A percentile compares a stretch with the other conserved stretches of the same genome.
phyloP scores from a whole-genome alignment of 148 eudicot genomes.

The Chenopodium formosanum region DNA sequence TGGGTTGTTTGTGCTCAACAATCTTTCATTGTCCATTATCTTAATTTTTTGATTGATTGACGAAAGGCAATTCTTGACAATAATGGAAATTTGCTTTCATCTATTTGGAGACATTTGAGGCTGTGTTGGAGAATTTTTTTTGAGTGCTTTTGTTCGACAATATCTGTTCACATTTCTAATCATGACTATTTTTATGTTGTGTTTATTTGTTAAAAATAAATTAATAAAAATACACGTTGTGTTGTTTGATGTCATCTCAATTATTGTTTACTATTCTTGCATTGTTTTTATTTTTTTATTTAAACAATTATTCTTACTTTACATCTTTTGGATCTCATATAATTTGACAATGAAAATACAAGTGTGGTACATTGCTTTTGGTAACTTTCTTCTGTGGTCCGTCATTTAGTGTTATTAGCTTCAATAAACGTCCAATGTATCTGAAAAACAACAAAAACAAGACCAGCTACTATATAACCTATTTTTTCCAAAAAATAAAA shows the following conservation, averaged over 20 bases:
- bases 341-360: too few relatives aligned
- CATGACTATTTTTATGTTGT: neutral
- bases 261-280: neutral
- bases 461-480: too few relatives aligned
- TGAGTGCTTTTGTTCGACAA: neutral
- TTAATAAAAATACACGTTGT: neutral
- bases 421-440: too few relatives aligned
- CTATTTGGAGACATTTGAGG: neutral
- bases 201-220: neutral
- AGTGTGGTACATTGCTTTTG: too few relatives aligned
- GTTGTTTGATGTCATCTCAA: neutral
- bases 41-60: constrained; percentile 18
- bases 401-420: too few relatives aligned
- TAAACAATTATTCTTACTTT: too few relatives aligned
- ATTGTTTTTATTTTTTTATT: too few relatives aligned
- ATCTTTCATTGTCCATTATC: constrained; percentile 25
- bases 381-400: too few relatives aligned
- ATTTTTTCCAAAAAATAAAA: too few relatives aligned
- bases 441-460: too few relatives aligned
- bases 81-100: constrained; percentile 24
- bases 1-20: constrained; percentile 19
- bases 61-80: constrained; percentile 20
- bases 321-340: too few relatives aligned
- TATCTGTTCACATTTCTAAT: neutral
- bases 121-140: neutral